Base-by-base conservation (phyloP, 1,284 basidiomycete genomes). In the Afroboletus lepidellus region DNA sequence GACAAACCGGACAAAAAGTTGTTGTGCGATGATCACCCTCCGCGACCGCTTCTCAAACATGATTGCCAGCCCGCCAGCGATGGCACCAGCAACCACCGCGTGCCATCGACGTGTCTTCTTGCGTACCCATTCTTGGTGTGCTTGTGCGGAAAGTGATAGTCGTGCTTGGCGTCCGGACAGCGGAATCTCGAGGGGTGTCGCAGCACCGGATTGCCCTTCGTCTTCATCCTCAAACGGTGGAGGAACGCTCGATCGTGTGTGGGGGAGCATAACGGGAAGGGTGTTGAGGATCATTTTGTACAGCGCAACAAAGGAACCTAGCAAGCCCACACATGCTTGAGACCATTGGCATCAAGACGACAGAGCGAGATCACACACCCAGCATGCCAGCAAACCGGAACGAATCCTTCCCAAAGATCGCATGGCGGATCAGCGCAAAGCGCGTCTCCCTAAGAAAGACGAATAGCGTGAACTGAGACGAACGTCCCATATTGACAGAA, bases 381-480 rank as follows among this genome's bases (percentile, higher is more conserved):
- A 96, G 75, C 90, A 94, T 94, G 0, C 84, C 83, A 8, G 86
- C 90, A 56, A 94, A 94, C 27, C 93, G 78, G 62, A 87, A 78
- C 0, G 90, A 85, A 62, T 94, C 92, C 41, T 74, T 60, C 0
- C 92, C 92, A 59, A 95, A 87, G 34, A 95, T 72, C 0, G 92
- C 92, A 69, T 81, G 84, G 2, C 85, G 80, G 41, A 95, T 76
- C 24, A 91, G 64, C 4, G 78, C 69, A 13, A 88, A 69, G 8
- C 84, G 80, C 50, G 75, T 63, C 57, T 75, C 64, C 71, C 81
- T 77, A 33, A 47, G 24, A 30, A 44, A 50, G 41, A 5, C 27
- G 32, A 54, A 57, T 20, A 34, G 36, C 41, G 20, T 49, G 33
- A 49, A 33, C 27, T 8, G 6, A 12, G 16, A 11, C 3, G 24